Conservation (phyloP, 2,329 filamentous ascomycete genomes). For the Saccharata proteae region DNA sequence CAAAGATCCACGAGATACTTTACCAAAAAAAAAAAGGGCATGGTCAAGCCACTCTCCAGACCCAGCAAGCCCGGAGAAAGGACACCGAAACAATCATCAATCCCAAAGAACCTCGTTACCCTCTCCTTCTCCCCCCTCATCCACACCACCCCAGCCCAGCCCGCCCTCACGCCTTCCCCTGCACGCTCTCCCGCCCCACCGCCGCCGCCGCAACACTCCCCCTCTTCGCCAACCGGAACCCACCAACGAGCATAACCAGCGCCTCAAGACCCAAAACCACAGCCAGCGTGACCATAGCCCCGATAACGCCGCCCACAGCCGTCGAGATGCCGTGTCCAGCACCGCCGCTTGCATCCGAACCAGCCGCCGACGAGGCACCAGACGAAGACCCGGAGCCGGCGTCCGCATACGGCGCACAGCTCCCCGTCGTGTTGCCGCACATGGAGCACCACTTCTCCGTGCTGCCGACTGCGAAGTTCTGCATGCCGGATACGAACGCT, state of each 20-base stretch:
- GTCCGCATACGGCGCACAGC: constrained; percentile 42
- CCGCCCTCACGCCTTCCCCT: no score
- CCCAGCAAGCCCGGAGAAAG: no score
- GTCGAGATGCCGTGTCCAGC: constrained; percentile 44
- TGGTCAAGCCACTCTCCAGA: no score
- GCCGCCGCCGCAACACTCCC: no score
- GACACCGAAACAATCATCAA: no score
- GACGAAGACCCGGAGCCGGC: constrained; percentile 11
- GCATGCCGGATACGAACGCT: constrained; percentile 53
- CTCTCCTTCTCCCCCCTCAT: no score
- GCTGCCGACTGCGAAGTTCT: constrained; percentile 53
- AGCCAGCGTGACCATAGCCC: constrained; percentile 54
- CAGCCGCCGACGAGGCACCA: constrained; percentile 7
- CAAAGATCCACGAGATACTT: no score
- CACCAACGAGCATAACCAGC: constrained; percentile 9
- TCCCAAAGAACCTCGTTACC: no score
- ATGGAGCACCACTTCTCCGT: constrained; percentile 58
- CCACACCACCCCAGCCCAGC: no score
- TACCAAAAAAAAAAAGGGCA: no score
- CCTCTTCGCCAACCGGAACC: constrained; percentile 10
- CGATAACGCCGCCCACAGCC: constrained; percentile 70
- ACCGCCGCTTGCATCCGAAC: no score
- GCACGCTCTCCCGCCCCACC: no score
- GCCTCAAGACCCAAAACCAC: constrained; percentile 36
- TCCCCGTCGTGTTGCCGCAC: constrained; percentile 61